Percentiles rank a stretch among this genome's conserved stretches.
These are phyloP conservation scores for Zymoseptoria pseudotritici DNA, from an alignment of 2,329 filamentous ascomycete species.

Conservation along the genomic window DNA sequence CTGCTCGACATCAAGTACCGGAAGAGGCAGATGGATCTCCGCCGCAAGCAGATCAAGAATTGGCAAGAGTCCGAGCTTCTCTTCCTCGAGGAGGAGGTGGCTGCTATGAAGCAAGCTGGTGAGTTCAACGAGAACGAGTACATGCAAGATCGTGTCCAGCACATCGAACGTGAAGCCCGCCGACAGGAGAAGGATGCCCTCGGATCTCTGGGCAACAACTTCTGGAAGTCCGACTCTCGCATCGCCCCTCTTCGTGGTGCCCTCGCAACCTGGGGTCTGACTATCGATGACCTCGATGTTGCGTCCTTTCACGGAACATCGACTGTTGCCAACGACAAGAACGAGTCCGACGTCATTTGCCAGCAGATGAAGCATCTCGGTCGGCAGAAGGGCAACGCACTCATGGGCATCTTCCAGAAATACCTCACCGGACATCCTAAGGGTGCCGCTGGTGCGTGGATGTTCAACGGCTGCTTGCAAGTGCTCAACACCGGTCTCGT, in stretches of 20 bases:
- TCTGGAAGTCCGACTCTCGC: constrained; percentile 92
- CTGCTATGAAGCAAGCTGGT: constrained; percentile 76
- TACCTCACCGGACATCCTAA: constrained; percentile 98
- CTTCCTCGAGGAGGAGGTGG: constrained; percentile 85
- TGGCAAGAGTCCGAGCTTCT: constrained; percentile 95
- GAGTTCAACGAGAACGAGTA: constrained; percentile 78
- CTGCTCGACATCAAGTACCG: constrained; percentile 97
- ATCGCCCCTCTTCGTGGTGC: constrained; percentile 95
- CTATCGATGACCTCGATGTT: constrained; percentile 88
- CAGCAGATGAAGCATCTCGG: constrained; percentile 93
- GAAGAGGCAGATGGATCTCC: constrained; percentile 85
- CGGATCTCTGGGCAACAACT: constrained; percentile 90
- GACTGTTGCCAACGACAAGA: constrained; percentile 98
- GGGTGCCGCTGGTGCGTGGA: constrained; percentile 98
- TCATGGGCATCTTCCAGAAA: constrained; percentile 98
- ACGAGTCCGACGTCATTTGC: constrained; percentile 95
- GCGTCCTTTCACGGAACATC: constrained; percentile 99
- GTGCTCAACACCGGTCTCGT: constrained; percentile 90
- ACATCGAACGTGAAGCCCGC: constrained; percentile 80
- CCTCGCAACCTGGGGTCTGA: constrained; percentile 94
- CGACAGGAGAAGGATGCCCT: constrained; percentile 91
- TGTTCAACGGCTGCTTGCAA: constrained; percentile 97
- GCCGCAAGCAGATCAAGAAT: constrained; percentile 87
- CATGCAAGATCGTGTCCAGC: constrained; percentile 70
- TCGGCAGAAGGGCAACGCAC: constrained; percentile 89